Percentiles rank a stretch among this genome's conserved stretches.
phyloP scores from a whole-genome alignment of 768 basidiomycete genomes.

The Lactifluus hygrophoroides region DNA sequence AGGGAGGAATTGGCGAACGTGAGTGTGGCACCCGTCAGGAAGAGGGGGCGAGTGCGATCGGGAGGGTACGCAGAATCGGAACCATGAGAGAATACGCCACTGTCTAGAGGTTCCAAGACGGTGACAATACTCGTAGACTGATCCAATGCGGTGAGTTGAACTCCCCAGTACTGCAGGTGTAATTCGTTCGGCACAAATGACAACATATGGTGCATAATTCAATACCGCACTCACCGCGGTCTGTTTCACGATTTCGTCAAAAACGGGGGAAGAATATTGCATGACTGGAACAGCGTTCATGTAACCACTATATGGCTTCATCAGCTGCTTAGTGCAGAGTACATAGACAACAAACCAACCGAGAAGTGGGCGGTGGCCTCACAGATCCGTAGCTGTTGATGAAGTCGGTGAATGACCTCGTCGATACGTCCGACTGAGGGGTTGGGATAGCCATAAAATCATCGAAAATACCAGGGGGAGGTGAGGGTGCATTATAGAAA shows the following conservation, averaged over 20 bases:
- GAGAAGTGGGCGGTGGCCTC: neutral
- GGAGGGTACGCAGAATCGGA: too few relatives aligned
- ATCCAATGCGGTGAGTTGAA: neutral
- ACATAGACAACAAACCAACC: neutral
- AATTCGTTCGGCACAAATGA: neutral
- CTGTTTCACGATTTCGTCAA: neutral
- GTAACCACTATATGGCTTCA: neutral
- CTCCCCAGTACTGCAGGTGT: constrained; percentile 11
- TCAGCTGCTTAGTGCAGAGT: neutral
- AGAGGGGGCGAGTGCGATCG: too few relatives aligned
- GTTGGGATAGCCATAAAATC: too few relatives aligned
- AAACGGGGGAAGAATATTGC: neutral
- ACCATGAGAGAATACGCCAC: constrained; percentile 2
- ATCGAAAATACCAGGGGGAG: too few relatives aligned
- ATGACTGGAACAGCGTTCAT: neutral
- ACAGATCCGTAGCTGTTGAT: neutral
- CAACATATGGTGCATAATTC: neutral
- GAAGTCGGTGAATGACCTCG: neutral
- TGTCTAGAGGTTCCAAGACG: constrained; percentile 1
- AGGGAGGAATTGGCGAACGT: constrained; percentile 18
- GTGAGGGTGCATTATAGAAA: too few relatives aligned
- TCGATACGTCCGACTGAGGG: neutral
- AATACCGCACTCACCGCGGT: neutral
- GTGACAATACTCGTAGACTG: neutral
- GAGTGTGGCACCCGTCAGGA: neutral